Base-by-base conservation (phyloP, 2,329 filamentous ascomycete species). In the Pyricularia sp. region DNA sequence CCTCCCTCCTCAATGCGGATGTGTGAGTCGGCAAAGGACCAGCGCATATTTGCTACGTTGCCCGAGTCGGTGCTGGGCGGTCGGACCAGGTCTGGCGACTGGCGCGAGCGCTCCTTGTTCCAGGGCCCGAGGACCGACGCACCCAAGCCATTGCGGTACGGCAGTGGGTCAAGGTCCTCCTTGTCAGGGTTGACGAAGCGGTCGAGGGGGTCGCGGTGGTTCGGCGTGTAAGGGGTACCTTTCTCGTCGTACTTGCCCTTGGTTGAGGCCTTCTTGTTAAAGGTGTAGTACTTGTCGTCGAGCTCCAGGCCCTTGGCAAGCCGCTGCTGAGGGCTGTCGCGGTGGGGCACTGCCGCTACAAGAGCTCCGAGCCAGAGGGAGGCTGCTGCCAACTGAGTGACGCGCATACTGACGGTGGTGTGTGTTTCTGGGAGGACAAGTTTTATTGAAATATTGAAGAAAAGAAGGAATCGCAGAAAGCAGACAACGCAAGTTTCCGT, bases 61-160 rank as follows among this genome's bases (percentile, higher is more conserved):
- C 88, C 88, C 73, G 87, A 84, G 71, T 92, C 89, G 6, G 88
- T 91, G 71, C 83, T 86, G 0, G 88, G 88, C 22, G 89, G 88
- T 24, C 88, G 83, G 55, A 91, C 79, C 59, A 90, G 76, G 73
- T 91, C 88, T 0, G 89, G 88, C 72, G 84, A 88, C 76, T 91
- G 85, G 60, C 84, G 80, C 64, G 88, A 84, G 26, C 88, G 84
- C 63, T 83, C 83, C 66, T 77, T 79, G 73, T 91, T 92, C 73
- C 86, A 85, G 0, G 89, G 89, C 0, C 88, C 88, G 26, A 90
- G 76, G 16, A 91, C 83, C 10, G 82, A 85, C 19, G 86, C 81
- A 26, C 88, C 88, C 28, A 84, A 71, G 28, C 86, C 86, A 71
- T 87, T 87, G 40, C 85, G 80, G 72, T 78, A 86, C 0, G 88